Evolutionary conservation across 495 filamentous ascomycete species (phyloP).

Genomic region (Filosporella fistucella): DNA sequence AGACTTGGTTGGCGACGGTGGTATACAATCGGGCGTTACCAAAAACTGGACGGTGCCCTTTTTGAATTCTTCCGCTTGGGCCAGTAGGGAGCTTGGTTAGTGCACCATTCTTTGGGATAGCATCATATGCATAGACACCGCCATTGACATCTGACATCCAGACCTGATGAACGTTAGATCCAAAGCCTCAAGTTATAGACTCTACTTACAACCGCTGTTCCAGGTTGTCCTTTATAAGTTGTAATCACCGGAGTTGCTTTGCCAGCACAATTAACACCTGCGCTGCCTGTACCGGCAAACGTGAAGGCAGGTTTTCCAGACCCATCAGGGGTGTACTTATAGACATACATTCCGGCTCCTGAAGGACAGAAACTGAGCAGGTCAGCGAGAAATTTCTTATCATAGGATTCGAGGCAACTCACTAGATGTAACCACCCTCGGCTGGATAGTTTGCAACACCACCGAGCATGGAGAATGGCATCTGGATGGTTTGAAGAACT

Average conservation of each 20-base stretch:
- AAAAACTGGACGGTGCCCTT: slow-evolving; percentile 37
- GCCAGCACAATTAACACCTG: slow-evolving; percentile 29
- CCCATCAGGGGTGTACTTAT: slow-evolving; percentile 29
- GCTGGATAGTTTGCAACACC: slow-evolving; percentile 40
- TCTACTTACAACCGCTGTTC: slow-evolving; percentile 24
- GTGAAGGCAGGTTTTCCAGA: slow-evolving; percentile 27
- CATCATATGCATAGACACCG: slow-evolving; percentile 33
- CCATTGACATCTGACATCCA: slow-evolving; percentile 38
- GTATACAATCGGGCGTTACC: slow-evolving; percentile 34
- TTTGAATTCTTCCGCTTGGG: slow-evolving; percentile 28
- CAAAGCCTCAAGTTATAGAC: slow-evolving; percentile 6
- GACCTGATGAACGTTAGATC: slow-evolving; percentile 22
- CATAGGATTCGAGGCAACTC: slow-evolving; percentile 17
- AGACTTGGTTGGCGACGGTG: slow-evolving; percentile 23
- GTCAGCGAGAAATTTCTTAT: neutral
- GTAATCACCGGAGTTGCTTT: slow-evolving; percentile 34
- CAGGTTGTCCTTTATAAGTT: slow-evolving; percentile 30
- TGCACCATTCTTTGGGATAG: slow-evolving; percentile 27
- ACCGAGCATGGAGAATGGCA: slow-evolving; percentile 33
- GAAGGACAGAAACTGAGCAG: slow-evolving; percentile 16
- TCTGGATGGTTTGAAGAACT: slow-evolving; percentile 36
- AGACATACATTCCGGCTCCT: slow-evolving; percentile 27
- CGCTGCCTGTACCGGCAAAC: slow-evolving; percentile 20
- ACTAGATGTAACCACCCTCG: slow-evolving; percentile 42
- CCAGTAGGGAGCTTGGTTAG: slow-evolving; percentile 28